Percentiles rank a stretch among this genome's conserved stretches.
phyloP scores from a whole-genome alignment of 768 basidiomycete species.

The Mycena chlorophos region DNA sequence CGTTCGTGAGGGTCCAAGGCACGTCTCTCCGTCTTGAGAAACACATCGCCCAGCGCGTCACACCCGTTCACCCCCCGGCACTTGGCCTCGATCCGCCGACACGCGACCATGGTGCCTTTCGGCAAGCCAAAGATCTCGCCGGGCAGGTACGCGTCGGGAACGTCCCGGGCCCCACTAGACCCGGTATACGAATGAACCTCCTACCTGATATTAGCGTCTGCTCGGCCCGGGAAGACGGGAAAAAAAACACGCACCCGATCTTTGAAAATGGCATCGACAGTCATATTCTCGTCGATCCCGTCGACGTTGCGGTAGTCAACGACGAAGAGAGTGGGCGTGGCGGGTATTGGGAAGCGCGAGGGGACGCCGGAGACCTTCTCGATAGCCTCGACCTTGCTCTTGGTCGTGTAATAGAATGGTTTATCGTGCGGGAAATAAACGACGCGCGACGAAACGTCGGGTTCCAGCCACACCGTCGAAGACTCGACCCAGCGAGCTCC shows the following conservation, averaged over 20 bases:
- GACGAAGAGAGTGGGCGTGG: background rate
- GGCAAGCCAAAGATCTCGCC: constrained; percentile 7
- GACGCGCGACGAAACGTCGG: background rate
- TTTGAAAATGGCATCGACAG: constrained; percentile 7
- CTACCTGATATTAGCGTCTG: background rate
- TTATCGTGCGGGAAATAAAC: background rate
- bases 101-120: background rate
- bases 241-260: constrained; percentile 3
- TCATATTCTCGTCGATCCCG: background rate
- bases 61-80: constrained; percentile 7
- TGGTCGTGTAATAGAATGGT: background rate
- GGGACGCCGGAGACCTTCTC: background rate
- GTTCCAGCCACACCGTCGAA: background rate
- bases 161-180: background rate
- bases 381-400: background rate
- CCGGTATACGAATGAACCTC: constrained; percentile 11
- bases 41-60: constrained; percentile 6
- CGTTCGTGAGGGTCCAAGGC: background rate
- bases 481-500: background rate
- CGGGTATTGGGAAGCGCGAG: background rate
- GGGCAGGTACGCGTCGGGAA: constrained; percentile 1
- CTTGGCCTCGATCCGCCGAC: constrained; percentile 3
- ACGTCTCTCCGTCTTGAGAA: background rate
- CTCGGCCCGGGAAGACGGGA: background rate
- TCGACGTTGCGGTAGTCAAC: background rate